Conservation (phyloP, 306 rosid species). For the Pueraria montana region DNA sequence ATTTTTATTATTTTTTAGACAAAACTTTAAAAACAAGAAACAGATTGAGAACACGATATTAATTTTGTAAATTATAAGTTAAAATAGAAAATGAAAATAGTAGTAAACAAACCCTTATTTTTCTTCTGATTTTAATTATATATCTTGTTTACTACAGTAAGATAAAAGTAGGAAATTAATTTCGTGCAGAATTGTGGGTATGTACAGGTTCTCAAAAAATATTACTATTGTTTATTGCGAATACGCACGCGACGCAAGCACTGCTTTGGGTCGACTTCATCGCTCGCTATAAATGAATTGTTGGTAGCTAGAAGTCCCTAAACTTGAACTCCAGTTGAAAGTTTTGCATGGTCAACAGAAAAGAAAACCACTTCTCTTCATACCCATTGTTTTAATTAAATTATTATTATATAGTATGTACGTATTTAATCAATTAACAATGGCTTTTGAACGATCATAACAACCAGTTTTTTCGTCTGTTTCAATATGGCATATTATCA, state of each 20-base stretch:
- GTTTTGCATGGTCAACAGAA: slow-evolving; percentile 43
- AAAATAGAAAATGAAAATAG: too few relatives aligned
- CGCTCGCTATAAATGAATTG: background rate
- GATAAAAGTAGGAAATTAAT: background rate
- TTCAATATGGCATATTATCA: background rate
- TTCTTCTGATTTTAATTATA: background rate
- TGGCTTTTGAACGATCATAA: slow-evolving; percentile 37
- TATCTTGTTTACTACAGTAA: too few relatives aligned
- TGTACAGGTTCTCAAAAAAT: background rate
- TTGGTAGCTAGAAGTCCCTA: background rate
- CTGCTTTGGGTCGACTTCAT: slow-evolving; percentile 39
- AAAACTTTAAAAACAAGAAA: too few relatives aligned
- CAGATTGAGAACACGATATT: too few relatives aligned
- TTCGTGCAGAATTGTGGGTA: background rate
- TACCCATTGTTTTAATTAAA: slow-evolving; percentile 35
- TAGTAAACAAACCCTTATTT: too few relatives aligned
- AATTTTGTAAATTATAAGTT: too few relatives aligned
- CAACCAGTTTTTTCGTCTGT: slow-evolving; percentile 19
- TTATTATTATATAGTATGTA: background rate
- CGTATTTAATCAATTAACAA: background rate
- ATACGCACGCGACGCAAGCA: background rate
- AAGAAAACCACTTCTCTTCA: slow-evolving; percentile 38
- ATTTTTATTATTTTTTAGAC: too few relatives aligned
- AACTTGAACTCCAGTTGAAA: slow-evolving; percentile 26
- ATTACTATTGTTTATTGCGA: background rate